Evolutionary conservation across 2,329 filamentous ascomycete genomes (phyloP), one percentile per base, ranked within the genome.

Genomic region (Orbilia ellipsospora): DNA sequence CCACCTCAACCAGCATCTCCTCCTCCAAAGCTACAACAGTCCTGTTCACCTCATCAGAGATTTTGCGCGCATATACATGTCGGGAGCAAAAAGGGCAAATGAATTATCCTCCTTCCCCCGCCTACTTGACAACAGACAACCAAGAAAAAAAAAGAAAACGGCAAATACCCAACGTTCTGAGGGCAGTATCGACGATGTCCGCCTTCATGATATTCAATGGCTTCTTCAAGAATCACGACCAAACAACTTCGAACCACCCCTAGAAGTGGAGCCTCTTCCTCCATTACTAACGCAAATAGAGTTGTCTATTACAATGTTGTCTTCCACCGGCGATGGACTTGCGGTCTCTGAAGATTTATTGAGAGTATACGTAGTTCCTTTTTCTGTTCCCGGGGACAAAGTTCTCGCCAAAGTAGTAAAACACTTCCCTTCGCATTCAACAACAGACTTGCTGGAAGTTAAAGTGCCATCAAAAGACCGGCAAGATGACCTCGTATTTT

Each of bases 251-350:
- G 4, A 20, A 77, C 15, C 65, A 79, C 4, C 42, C 81, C 0
- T 83, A 93, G 1, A 18, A 26, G 20, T 10, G 12, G 26, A 48
- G 40, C 7, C 12, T 31, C 26, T 26, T 8, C 36, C 44, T 5
- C 91, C 92, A 0, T 87, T 90, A 78, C 91, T 91, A 73, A 87
- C 88, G 4, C 92, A 96, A 81, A 88, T 95, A 48, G 90, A 97
- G 63, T 88, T 98, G 48, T 89, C 90, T n/a, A 90, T 98, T 70
- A 83, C 89, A 5, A 88, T 92, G 78, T 85, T 98, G 40, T 96
- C 94, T 0, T 98, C 94, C 0, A 97, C 92, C 0, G 95, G 95
- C 63, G 95, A 98, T 79, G 95, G 93, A 1, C 87, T 99, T 67
- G 95, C 92, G 2, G 85, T 92, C 70, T 87, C 88, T n/a, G 84